A percentile compares a stretch with the other conserved stretches of the same genome.
phyloP scores from a whole-genome alignment of 2,329 filamentous ascomycete genomes.

The Teratosphaeria viscida region DNA sequence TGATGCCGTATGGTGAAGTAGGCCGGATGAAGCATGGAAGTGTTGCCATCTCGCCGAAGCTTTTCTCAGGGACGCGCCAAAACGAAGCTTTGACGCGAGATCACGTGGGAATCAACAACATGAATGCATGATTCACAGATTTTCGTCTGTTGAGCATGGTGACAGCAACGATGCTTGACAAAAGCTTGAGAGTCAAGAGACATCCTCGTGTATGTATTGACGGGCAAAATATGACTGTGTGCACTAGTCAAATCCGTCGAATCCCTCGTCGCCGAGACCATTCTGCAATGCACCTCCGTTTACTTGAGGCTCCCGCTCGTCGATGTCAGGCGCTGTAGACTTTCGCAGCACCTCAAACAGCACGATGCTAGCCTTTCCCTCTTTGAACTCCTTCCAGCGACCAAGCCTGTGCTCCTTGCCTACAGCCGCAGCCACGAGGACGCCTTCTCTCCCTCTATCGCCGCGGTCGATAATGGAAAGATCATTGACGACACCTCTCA shows the following conservation, averaged over 20 bases:
- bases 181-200: background rate
- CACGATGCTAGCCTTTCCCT: slow-evolving; percentile 71
- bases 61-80: background rate
- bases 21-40: background rate
- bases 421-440: slow-evolving; percentile 77
- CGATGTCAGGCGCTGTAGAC: background rate
- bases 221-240: background rate
- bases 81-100: too few species aligned
- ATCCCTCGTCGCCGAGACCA: slow-evolving; percentile 3
- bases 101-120: too few species aligned
- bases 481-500: slow-evolving; percentile 77
- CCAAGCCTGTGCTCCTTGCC: slow-evolving; percentile 80
- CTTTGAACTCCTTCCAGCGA: slow-evolving; percentile 57
- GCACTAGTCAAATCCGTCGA: slow-evolving; percentile 8
- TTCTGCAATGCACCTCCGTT: background rate
- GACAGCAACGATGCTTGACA: too few species aligned
- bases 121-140: too few species aligned
- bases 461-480: slow-evolving; percentile 80
- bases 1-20: background rate
- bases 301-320: background rate
- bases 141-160: too few species aligned
- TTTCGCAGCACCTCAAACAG: slow-evolving; percentile 65
- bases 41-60: background rate
- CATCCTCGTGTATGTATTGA: background rate
- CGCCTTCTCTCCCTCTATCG: slow-evolving; percentile 58